phyloP scores from a whole-genome alignment of 169 alveolate genomes.

The Amoebophrya sp. region DNA sequence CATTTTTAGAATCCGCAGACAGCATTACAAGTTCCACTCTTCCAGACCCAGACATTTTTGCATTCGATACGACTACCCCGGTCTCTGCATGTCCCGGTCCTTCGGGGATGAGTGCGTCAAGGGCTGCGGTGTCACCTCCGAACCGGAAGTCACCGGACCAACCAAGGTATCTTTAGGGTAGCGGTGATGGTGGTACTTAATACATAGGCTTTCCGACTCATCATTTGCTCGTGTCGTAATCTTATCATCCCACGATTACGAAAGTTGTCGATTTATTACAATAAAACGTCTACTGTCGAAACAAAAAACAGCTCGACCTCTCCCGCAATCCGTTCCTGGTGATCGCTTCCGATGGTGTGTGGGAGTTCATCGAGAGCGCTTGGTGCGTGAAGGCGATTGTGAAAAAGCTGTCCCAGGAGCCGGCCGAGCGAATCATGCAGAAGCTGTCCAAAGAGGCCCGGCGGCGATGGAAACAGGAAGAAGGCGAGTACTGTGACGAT shows the following conservation, averaged over 20 bases:
- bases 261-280: too few relatives aligned
- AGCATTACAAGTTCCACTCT: too few relatives aligned
- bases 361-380: constrained; percentile 30
- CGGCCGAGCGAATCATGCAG: constrained; percentile 10
- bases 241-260: too few relatives aligned
- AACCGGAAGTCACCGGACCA: constrained; percentile 27
- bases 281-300: too few relatives aligned
- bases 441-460: constrained; percentile 36
- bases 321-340: constrained; percentile 20
- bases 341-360: constrained; percentile 34
- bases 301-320: neutral
- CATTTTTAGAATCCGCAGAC: too few relatives aligned
- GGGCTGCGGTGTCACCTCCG: constrained; percentile 20
- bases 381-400: constrained; percentile 32
- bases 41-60: too few relatives aligned
- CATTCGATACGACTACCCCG: constrained; percentile 34
- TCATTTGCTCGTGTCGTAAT: too few relatives aligned
- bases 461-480: constrained; percentile 26
- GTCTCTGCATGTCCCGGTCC: constrained; percentile 31
- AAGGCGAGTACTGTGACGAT: constrained; percentile 5
- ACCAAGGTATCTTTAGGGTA: neutral
- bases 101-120: constrained; percentile 35
- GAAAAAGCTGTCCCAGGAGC: constrained; percentile 21
- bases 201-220: too few relatives aligned
- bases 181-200: too few relatives aligned